Conservation (phyloP, 2,329 filamentous ascomycete species). For the Trichoderma atrobrunneum region DNA sequence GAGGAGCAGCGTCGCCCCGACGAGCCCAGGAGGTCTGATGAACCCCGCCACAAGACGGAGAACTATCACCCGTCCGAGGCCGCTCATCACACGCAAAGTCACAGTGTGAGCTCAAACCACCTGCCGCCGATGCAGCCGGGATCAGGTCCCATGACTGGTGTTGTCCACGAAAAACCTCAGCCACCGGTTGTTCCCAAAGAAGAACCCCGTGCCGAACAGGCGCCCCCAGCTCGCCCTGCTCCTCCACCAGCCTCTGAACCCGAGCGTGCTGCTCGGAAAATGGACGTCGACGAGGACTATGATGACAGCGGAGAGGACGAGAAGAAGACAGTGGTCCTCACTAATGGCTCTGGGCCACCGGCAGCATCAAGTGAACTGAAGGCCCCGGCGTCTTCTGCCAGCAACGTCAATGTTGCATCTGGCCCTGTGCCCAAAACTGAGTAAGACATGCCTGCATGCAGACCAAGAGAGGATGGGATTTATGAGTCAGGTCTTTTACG, state of each 20-base stretch:
- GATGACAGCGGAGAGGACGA: conserved; percentile 92
- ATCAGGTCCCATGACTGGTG: conserved; percentile 52
- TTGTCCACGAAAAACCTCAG: conserved; percentile 49
- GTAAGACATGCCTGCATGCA: conserved; percentile 21
- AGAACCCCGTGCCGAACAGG: conserved; percentile 49
- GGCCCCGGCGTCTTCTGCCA: conserved; percentile 46
- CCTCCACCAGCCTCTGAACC: conserved; percentile 66
- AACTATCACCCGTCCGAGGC: conserved; percentile 90
- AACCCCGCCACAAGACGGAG: conserved; percentile 69
- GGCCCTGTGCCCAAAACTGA: conserved; percentile 48
- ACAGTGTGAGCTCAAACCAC: conserved; percentile 50
- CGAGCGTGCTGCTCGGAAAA: conserved; percentile 79
- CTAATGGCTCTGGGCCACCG: conserved; percentile 45
- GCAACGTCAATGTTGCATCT: conserved; percentile 45
- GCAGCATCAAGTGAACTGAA: conserved; percentile 53
- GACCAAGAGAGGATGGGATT: conserved; percentile 19
- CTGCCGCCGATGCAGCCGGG: conserved; percentile 63
- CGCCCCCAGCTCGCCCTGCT: conserved; percentile 44
- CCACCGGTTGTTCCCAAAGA: conserved; percentile 48
- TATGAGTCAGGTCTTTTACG: conserved; percentile 28
- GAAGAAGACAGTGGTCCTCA: conserved; percentile 51
- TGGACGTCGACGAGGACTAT: conserved; percentile 97
- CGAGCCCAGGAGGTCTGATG: conserved; percentile 51
- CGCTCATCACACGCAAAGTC: conserved; percentile 68
- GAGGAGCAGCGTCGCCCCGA: conserved; percentile 63